Conservation (phyloP, 2,329 filamentous ascomycete species). For the Phialophora tarda region DNA sequence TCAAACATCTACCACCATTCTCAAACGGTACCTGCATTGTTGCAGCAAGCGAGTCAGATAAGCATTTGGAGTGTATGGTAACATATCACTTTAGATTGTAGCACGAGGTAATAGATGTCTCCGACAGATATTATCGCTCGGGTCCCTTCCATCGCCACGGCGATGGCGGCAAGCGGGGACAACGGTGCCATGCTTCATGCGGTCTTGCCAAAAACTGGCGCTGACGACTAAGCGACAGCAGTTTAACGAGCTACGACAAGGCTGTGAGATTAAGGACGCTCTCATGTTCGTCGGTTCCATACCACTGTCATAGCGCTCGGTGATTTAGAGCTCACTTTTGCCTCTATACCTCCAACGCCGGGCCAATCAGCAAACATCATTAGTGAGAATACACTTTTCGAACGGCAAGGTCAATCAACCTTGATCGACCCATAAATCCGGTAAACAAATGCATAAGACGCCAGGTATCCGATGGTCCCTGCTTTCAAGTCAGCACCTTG, state of each 20-base stretch:
- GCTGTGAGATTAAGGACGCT: neutral
- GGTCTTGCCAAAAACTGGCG: neutral
- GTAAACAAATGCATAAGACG: slow-evolving; percentile 90
- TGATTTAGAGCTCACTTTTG: slow-evolving; percentile 6
- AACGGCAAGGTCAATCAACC: slow-evolving; percentile 70
- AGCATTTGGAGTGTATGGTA: neutral
- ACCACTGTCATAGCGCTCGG: neutral
- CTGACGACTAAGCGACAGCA: neutral
- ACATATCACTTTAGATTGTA: neutral
- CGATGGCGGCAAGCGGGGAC: neutral
- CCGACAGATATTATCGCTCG: neutral
- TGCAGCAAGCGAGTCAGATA: neutral
- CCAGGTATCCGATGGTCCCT: slow-evolving; percentile 96
- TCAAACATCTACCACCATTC: neutral
- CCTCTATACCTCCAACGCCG: slow-evolving; percentile 13
- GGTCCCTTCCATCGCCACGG: neutral
- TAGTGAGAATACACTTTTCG: slow-evolving; percentile 5
- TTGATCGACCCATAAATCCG: slow-evolving; percentile 98
- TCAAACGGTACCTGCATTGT: neutral
- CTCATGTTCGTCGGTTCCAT: neutral
- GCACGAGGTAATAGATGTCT: neutral
- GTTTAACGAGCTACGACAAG: neutral
- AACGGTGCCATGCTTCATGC: neutral
- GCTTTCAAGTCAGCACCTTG: neutral
- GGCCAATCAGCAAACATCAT: slow-evolving; percentile 13